Base-by-base conservation (phyloP, 768 basidiomycete genomes). In the Amanita polypyramis region DNA sequence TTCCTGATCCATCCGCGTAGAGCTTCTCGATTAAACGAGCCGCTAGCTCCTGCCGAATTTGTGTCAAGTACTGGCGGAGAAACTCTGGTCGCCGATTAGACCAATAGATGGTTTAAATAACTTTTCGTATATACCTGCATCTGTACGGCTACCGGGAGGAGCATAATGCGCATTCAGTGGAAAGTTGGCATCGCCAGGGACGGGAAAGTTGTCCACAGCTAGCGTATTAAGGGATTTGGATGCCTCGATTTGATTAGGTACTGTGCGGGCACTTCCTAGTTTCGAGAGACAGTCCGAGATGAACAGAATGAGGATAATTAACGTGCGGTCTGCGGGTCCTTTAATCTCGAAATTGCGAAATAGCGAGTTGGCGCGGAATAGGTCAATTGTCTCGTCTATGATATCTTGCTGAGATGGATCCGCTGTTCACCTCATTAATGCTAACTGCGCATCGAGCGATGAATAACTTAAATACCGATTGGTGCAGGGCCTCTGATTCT, bases 301-400 rank as follows among this genome's bases (percentile, higher is more conserved):
- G 70, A 86, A 99, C 62, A 99, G 85, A 64, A 98, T 96, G 59
- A 98, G 80, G 63, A 98, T 80, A 72, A 99, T 98, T 60, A 99
- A 77, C 34, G 91, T 82, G 50, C 94, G 83, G 73, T 96, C 94
- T 44, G 93, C 92, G 47, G 91, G 89, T 14, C 93, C 94, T 64
- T 97, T 95, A 78, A 99, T 98, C 73, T 99, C 96, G 58, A 98
- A 99, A 70, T 98, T 98, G 60, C 96, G 85, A 70, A 99, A 99
- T 52, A 99, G 84, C 32, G 94, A 96, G 68, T 99, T 99, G 60
- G 95, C 94, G 47, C 96, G 87, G 70, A 99, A 99, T 51, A 98
- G 80, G 68, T 95, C 89, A 39, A 99, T 73, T 1, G 92, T 84
- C 67, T 99, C 96, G 66, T 97, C 94, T 55, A 98, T 77, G 56